Base-by-base conservation (phyloP, 225 moss, liverwort and hornwort species). In the Physcomitrellopsis africana region DNA sequence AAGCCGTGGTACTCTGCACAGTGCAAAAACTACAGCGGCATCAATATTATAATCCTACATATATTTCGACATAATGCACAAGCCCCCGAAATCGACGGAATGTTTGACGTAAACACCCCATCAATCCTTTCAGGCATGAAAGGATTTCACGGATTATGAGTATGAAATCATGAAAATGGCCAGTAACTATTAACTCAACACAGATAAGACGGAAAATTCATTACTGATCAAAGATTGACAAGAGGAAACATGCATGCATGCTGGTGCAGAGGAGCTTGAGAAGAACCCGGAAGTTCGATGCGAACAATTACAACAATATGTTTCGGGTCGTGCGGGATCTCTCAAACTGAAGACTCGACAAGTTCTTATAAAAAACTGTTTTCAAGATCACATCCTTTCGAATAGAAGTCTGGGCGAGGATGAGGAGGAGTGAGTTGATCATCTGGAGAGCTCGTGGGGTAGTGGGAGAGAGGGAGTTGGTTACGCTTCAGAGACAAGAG, bases 1-100 rank as follows among this genome's bases (percentile, higher is more conserved):
- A 70, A 66, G 80, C 81, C 84, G 74, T 63, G 60, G 67, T 74
- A 78, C 77, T 77, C 80, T 84, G 77, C 84, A 84, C 77, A 81
- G n/a, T 57, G 75, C 74, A 78, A 71, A 61, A 67, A 56, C 71
- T 65, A 77, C 41, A 67, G 77, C 15, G 63, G 66, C 74, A 72
- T 80, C 52, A 84, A 55, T 49, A 18, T 76, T 76, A 18, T 20
- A 27, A 19, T 73, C 11, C 44, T 17, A 3, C 11, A 20, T n/a
- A 63, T 29, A 29, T 29, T 4, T 20, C 63, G 48, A 79, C 54
- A 32, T 20, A 32, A 6, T 17, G 11, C 23, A 49, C 45, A 24
- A 61, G 32, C 29, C 63, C 46, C 37, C 3, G 24, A 57, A 26
- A 82, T 69, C 52, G 51, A 8, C 67, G 48, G 12, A 37, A 65